A percentile compares a stretch with the other conserved stretches of the same genome.
Evolutionary conservation across 768 basidiomycete genomes (phyloP).

Genomic region (Kwoniella heveanensis): DNA sequence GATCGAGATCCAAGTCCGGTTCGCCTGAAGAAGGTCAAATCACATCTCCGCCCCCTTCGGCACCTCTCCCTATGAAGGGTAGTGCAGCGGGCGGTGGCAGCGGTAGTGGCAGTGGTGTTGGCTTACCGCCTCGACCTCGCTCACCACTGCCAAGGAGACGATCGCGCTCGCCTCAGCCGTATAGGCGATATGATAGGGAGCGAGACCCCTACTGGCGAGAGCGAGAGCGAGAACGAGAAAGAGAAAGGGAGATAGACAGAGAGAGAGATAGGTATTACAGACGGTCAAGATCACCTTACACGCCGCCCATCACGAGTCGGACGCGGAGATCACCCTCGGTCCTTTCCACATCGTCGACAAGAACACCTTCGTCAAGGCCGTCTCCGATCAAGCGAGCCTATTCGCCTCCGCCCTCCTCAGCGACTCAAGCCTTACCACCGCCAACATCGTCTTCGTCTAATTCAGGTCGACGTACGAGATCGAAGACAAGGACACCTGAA

Average conservation of each 20-base stretch:
- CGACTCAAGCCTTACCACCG: background rate
- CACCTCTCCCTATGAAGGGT: background rate
- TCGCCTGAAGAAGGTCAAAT: constrained; percentile 35
- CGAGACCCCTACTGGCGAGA: constrained; percentile 18
- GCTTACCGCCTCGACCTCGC: constrained; percentile 22
- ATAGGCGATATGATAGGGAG: constrained; percentile 20
- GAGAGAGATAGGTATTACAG: constrained; percentile 12
- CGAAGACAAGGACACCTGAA: constrained; percentile 7
- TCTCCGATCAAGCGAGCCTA: constrained; percentile 15
- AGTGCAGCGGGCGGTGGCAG: background rate
- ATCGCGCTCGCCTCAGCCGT: constrained; percentile 22
- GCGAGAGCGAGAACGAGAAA: constrained; percentile 10
- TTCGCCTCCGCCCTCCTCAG: constrained; percentile 5
- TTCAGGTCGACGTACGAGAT: background rate
- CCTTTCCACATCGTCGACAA: constrained; percentile 9
- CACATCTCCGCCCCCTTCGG: constrained; percentile 10
- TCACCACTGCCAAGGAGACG: constrained; percentile 18
- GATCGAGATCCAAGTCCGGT: constrained; percentile 13
- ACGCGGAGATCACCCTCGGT: constrained; percentile 19
- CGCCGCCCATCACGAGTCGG: constrained; percentile 21
- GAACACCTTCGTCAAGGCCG: constrained; percentile 19
- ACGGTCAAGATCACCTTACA: constrained; percentile 25
- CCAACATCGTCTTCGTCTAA: background rate
- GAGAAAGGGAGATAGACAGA: background rate
- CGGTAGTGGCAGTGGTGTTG: background rate